Evolutionary conservation across 2,329 filamentous ascomycete species (phyloP), one percentile per base, ranked within the genome.

Genomic region (Cytospora paraplurivora): DNA sequence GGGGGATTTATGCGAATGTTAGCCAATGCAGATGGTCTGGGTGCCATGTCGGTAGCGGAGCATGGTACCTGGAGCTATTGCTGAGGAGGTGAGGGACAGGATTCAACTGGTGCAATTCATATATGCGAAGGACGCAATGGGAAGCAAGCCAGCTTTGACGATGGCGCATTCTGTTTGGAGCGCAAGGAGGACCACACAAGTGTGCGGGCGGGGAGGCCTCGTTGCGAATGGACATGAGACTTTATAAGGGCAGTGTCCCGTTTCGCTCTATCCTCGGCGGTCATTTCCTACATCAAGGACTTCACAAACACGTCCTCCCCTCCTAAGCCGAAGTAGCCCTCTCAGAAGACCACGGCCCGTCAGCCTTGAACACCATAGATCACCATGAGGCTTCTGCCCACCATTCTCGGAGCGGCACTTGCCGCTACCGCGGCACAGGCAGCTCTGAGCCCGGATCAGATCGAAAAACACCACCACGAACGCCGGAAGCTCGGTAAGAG

Each of bases 401-500:
- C 38, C 33, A 19, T 62, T 54, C 55, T 62, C 35, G 55, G 49
- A 54, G 19, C 27, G 17, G 32, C 27, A 13, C 33, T 62, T 21
- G 61, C 32, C 17, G 61, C 61, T 19, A 53, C 61, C 17, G 21
- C 53, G n/a, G 47, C 55, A 13, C 54, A 50, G 19, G 61, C 61
- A 12, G 61, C 61, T 17, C 55, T 62, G 35, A 49, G 33, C 47
- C 47, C 49, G 19, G 27, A 19, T 4, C 47, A 62, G 55, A 52
- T 62, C 49, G 17, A 17, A 37, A 50, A 47, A 27, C 33, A 19
- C 5, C 55, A 62, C 37, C 37, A 58, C 35, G 47, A 57, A n/a
- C 61, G 61, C 19, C 49, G 57, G 7, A 58, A 38, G 15, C 54
- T 47, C 17, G 61, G 61, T 13, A 62, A 62, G 61, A 44, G 61